Conservation (phyloP, 768 basidiomycete species). For the Tylopilus sp. region DNA sequence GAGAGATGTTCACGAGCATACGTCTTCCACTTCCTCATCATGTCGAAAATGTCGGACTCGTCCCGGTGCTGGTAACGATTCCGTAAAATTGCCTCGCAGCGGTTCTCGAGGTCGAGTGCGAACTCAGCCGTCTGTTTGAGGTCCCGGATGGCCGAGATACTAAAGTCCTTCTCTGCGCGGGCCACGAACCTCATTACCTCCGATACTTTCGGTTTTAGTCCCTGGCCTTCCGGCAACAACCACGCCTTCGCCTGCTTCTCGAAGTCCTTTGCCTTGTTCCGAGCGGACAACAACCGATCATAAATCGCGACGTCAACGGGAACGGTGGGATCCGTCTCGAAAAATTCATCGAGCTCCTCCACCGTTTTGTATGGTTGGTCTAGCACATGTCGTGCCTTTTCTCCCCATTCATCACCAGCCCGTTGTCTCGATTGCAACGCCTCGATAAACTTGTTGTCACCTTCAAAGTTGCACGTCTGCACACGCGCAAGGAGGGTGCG, state of each 20-base stretch:
- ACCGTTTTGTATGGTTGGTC: slow-evolving; percentile 71
- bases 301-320: slow-evolving; percentile 69
- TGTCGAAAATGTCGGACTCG: slow-evolving; percentile 64
- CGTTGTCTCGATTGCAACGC: slow-evolving; percentile 60
- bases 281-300: slow-evolving; percentile 59
- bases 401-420: slow-evolving; percentile 77
- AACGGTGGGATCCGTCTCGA: slow-evolving; percentile 57
- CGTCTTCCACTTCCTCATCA: slow-evolving; percentile 68
- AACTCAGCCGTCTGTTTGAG: slow-evolving; percentile 70
- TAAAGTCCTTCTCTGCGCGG: slow-evolving; percentile 75
- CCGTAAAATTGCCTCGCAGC: slow-evolving; percentile 71
- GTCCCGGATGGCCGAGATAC: slow-evolving; percentile 60
- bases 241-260: slow-evolving; percentile 76
- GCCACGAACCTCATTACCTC: slow-evolving; percentile 68
- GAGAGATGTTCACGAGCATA: slow-evolving; percentile 69
- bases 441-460: slow-evolving; percentile 62
- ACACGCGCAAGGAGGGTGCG: slow-evolving; percentile 70
- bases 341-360: slow-evolving; percentile 71
- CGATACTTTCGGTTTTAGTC: slow-evolving; percentile 56
- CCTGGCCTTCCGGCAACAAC: slow-evolving; percentile 55
- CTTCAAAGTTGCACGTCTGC: slow-evolving; percentile 57
- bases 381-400: slow-evolving; percentile 60
- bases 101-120: slow-evolving; percentile 72
- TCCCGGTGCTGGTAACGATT: slow-evolving; percentile 55
- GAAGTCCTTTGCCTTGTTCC: slow-evolving; percentile 70